These are phyloP conservation scores for Epichloe coenophiala DNA, from an alignment of 2,329 filamentous ascomycete genomes.

Conservation along the genomic window DNA sequence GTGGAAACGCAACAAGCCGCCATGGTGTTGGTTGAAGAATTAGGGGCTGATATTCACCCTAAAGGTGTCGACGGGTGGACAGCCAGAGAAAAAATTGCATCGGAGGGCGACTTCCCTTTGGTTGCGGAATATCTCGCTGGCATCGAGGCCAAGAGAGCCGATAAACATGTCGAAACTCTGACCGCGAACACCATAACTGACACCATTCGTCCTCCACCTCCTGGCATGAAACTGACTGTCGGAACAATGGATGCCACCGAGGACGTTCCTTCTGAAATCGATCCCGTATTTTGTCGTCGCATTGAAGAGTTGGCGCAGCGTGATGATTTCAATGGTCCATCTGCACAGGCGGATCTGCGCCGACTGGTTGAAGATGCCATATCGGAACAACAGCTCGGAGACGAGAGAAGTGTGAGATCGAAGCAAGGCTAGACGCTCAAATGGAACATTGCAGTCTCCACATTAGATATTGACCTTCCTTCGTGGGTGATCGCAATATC, in stretches of 20 bases:
- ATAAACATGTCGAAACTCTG: slow-evolving; percentile 16
- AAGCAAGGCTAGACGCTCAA: slow-evolving; percentile 37
- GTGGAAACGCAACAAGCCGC: slow-evolving; percentile 71
- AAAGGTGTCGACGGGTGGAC: slow-evolving; percentile 65
- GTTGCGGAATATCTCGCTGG: slow-evolving; percentile 57
- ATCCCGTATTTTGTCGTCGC: slow-evolving; percentile 69
- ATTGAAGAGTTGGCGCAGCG: slow-evolving; percentile 82
- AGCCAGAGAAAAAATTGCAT: slow-evolving; percentile 65
- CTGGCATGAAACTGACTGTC: slow-evolving; percentile 65
- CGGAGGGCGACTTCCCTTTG: slow-evolving; percentile 64
- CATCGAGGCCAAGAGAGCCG: slow-evolving; percentile 15
- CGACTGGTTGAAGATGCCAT: slow-evolving; percentile 72
- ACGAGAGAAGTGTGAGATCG: slow-evolving; percentile 50
- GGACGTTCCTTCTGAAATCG: slow-evolving; percentile 49
- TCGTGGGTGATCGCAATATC: slow-evolving; percentile 36
- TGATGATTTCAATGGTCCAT: slow-evolving; percentile 69
- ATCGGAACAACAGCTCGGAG: slow-evolving; percentile 47
- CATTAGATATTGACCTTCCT: slow-evolving; percentile 40
- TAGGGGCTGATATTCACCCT: slow-evolving; percentile 53
- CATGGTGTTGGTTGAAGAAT: slow-evolving; percentile 66
- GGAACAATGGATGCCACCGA: slow-evolving; percentile 55
- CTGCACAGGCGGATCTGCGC: slow-evolving; percentile 67
- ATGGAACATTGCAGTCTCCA: slow-evolving; percentile 43
- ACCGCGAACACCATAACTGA: slow-evolving; percentile 17
- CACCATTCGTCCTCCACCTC: slow-evolving; percentile 51